Evolutionary conservation across 768 basidiomycete genomes (phyloP), one percentile per base, ranked within the genome.

Genomic region (Royoungia palumana): DNA sequence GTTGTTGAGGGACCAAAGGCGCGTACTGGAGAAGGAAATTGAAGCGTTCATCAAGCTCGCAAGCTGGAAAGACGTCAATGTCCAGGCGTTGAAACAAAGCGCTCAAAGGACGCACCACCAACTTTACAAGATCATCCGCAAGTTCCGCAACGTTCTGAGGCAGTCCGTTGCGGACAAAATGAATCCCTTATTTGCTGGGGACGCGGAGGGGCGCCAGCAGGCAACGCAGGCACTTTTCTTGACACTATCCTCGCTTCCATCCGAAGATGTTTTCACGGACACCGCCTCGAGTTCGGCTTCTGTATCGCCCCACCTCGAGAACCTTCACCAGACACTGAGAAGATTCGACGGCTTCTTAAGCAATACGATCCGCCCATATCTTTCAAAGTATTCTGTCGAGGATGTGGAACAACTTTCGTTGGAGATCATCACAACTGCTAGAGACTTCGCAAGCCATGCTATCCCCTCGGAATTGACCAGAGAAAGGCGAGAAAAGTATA

Each of bases 61-160:
- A 2, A 97, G 94, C 61, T 98, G 96, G 96, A 96, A 89, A 67
- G 96, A 99, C 62, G 74, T 94, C 62, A 99, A 98, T 60, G 88
- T 98, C 10, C 86, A 90, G 54, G 94, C 96, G 2, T 75, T 99
- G 49, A 89, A 87, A 65, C 85, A 88, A 51, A 96, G 94, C 62
- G 94, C 96, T 0, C 83, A 88, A 50, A 83, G 76, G 59, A 93
- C 92, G 2, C 96, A 99, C 65, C 85, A 83, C 50, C 90, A 94
- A 54, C 73, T 99, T 2, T 94, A 91, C 78, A 92, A 90, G 65
- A 78, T 83, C 54, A 80, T 97, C 50, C 82, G 91, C 44, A 96
- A 92, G 71, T 95, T 94, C 74, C 82, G 93, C n/a, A 87, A 91
- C 37, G 66, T 90, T 20, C 75, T 98, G n/a, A 81, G 85, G 38